Percentiles rank a stretch among this genome's conserved stretches.
Evolutionary conservation across 2,329 filamentous ascomycete genomes (phyloP).

Genomic region (Aspergillus neotritici): DNA sequence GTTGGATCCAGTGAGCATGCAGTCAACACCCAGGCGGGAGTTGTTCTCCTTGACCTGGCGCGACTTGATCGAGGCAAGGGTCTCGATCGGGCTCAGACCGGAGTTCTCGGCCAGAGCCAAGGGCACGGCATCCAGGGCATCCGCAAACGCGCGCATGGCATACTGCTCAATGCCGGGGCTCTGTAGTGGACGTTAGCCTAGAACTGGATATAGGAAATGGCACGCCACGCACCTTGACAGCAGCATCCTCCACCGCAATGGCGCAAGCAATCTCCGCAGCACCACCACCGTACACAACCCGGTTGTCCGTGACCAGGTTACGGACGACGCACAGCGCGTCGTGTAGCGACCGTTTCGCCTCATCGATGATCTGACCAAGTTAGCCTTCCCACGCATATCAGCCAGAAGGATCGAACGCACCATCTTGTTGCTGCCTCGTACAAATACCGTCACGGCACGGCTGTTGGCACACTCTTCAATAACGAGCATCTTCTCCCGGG

Average conservation of each 20-base stretch:
- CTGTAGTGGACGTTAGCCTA: conserved; percentile 33
- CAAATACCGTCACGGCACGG: conserved; percentile 90
- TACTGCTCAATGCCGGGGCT: conserved; percentile 98
- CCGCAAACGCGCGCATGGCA: conserved; percentile 95
- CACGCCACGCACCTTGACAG: conserved; percentile 58
- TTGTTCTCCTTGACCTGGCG: conserved; percentile 86
- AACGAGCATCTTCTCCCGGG: conserved; percentile 97
- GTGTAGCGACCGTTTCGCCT: conserved; percentile 94
- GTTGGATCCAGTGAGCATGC: conserved; percentile 92
- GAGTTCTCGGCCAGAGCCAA: conserved; percentile 98
- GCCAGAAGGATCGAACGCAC: conserved; percentile 40
- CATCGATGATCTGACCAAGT: conserved; percentile 80
- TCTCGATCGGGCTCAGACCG: conserved; percentile 91
- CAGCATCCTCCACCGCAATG: conserved; percentile 89
- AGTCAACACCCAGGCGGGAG: conserved; percentile 83
- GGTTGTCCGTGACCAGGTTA: conserved; percentile 92
- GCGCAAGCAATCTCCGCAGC: conserved; percentile 97
- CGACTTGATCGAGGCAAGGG: conserved; percentile 89
- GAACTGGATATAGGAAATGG: background rate
- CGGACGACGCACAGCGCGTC: conserved; percentile 96
- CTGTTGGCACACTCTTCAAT: conserved; percentile 99
- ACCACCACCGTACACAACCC: conserved; percentile 94
- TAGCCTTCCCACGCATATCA: conserved; percentile 1
- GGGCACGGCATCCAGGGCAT: conserved; percentile 86
- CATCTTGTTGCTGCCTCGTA: conserved; percentile 99